Percentiles rank a stretch among this genome's conserved stretches.
phyloP scores from a whole-genome alignment of 2,329 filamentous ascomycete species.

The Fusarium anthophilum region DNA sequence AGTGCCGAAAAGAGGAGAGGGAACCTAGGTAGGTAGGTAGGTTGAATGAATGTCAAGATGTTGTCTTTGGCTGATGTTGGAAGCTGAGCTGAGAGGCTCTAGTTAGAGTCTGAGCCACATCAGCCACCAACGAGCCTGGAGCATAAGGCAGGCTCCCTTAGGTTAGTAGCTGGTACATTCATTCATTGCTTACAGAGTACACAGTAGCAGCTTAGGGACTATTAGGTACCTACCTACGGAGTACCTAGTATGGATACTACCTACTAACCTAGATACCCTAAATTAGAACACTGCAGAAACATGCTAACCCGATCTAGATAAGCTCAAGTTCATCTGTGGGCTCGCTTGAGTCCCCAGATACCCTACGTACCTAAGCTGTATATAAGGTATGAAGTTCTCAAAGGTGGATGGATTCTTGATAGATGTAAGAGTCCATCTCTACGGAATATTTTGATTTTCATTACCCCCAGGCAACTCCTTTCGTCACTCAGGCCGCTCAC shows the following conservation, averaged over 20 bases:
- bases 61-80: conserved; percentile 26
- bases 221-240: too few species aligned
- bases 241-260: too few species aligned
- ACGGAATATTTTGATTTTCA: background rate
- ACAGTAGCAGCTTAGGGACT: too few species aligned
- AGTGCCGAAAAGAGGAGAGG: background rate
- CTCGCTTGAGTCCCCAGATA: background rate
- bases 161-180: background rate
- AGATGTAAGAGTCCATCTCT: background rate
- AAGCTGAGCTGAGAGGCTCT: conserved; percentile 18
- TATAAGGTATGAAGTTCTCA: too few species aligned
- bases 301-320: background rate
- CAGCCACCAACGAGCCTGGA: conserved; percentile 10
- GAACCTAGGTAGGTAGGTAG: background rate
- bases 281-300: conserved; percentile 1
- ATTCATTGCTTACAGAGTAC: too few species aligned
- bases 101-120: conserved; percentile 39
- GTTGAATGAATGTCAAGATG: conserved; percentile 15
- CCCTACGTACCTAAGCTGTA: background rate
- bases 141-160: background rate
- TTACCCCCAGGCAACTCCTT: background rate
- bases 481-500: background rate
- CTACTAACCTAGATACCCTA: background rate
- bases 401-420: background rate
- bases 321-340: background rate